phyloP scores from a whole-genome alignment of 768 basidiomycete genomes.

The Trametes gibbosa region DNA sequence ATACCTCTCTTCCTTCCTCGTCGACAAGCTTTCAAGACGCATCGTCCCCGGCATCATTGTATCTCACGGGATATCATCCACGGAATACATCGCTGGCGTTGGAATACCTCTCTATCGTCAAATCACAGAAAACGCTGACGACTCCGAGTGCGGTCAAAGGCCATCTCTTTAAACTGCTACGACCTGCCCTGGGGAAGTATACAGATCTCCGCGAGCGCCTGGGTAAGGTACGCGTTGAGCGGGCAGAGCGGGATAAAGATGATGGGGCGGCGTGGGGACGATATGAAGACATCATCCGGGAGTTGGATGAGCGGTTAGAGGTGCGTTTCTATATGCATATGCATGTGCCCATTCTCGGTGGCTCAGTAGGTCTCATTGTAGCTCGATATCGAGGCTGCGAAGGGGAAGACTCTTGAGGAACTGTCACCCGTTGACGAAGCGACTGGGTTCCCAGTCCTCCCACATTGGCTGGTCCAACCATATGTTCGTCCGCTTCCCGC shows the following conservation, averaged over 20 bases:
- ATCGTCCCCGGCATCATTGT: slow-evolving; percentile 27
- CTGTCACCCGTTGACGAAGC: slow-evolving; percentile 41
- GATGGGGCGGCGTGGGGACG: slow-evolving; percentile 33
- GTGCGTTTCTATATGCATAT: slow-evolving; percentile 27
- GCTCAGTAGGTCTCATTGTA: slow-evolving; percentile 18
- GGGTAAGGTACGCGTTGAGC: slow-evolving; percentile 42
- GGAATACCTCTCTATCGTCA: slow-evolving; percentile 84
- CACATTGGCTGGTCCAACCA: slow-evolving; percentile 73
- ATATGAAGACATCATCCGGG: slow-evolving; percentile 54
- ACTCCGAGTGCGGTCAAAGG: slow-evolving; percentile 77
- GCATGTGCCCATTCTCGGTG: not conserved
- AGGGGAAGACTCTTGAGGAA: slow-evolving; percentile 32
- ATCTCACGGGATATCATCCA: slow-evolving; percentile 47
- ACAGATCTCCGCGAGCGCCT: slow-evolving; percentile 72
- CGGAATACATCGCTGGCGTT: slow-evolving; percentile 67
- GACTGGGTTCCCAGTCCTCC: slow-evolving; percentile 53
- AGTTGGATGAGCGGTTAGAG: slow-evolving; percentile 60
- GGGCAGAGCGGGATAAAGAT: slow-evolving; percentile 24
- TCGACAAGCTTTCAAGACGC: not conserved
- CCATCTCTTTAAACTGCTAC: slow-evolving; percentile 90
- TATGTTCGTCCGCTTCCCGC: slow-evolving; percentile 49
- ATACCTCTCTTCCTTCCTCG: slow-evolving; percentile 1
- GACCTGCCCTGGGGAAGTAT: slow-evolving; percentile 66
- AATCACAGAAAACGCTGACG: slow-evolving; percentile 66
- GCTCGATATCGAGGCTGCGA: slow-evolving; percentile 48